phyloP scores from a whole-genome alignment of 345 rosid genomes.

The Gossypium thurberi region DNA sequence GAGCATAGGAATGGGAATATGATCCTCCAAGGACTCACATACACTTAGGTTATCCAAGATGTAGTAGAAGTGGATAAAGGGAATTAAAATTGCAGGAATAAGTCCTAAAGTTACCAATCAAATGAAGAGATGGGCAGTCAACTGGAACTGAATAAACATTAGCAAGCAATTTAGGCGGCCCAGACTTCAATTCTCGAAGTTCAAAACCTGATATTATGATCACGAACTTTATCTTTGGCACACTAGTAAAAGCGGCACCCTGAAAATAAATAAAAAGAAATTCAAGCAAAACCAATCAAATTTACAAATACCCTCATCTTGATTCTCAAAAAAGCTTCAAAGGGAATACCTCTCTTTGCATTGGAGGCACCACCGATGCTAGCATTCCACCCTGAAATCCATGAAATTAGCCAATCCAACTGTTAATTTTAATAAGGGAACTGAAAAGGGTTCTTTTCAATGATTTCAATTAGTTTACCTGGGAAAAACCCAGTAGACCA shows the following conservation, averaged over 20 bases:
- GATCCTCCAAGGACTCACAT: neutral
- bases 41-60: neutral
- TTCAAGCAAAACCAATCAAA: neutral
- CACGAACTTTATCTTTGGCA: slow-evolving; percentile 16
- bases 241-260: slow-evolving; percentile 17
- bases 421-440: neutral
- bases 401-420: neutral
- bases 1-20: neutral
- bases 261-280: neutral
- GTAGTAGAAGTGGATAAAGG: neutral
- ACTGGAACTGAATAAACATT: slow-evolving; percentile 7
- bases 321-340: neutral
- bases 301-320: neutral
- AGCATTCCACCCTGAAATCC: slow-evolving; percentile 33
- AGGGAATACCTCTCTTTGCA: slow-evolving; percentile 23
- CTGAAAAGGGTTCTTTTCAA: neutral
- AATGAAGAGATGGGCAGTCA: slow-evolving; percentile 8
- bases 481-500: slow-evolving; percentile 49
- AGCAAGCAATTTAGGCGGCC: slow-evolving; percentile 8
- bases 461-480: slow-evolving; percentile 21
- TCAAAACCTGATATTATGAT: slow-evolving; percentile 11
- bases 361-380: slow-evolving; percentile 37
- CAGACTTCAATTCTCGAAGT: slow-evolving; percentile 12
- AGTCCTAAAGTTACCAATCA: slow-evolving; percentile 6
- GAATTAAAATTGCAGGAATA: neutral